These are phyloP conservation scores for Circinella umbellata DNA, from an alignment of 371 early-diverging fungal species.

Conservation along the genomic window DNA sequence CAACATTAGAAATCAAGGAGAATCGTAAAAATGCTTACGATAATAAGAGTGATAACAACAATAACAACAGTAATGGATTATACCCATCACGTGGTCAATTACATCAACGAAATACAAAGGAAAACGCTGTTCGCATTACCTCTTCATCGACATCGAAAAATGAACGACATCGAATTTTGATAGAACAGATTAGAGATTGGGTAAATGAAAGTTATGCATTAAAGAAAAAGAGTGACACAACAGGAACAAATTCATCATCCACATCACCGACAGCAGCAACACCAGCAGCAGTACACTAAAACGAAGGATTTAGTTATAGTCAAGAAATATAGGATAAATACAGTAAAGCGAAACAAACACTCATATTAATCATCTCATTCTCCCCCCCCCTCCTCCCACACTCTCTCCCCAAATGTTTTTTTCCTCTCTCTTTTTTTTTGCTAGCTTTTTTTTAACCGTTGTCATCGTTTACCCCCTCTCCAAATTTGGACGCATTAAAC, in stretches of 20 bases:
- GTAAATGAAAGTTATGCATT: constrained; percentile 30
- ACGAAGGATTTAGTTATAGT: too few species aligned
- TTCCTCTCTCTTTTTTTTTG: not conserved
- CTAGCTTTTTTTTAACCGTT: not conserved
- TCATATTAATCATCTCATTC: too few species aligned
- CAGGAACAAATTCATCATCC: too few species aligned
- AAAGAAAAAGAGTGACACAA: constrained; percentile 10
- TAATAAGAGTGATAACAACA: not conserved
- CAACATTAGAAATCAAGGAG: constrained; percentile 13
- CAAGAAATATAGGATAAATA: too few species aligned
- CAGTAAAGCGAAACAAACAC: too few species aligned
- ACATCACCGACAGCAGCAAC: not conserved
- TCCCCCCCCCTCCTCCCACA: too few species aligned
- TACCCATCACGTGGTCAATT: not conserved
- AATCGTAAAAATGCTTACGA: not conserved
- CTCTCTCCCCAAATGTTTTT: too few species aligned
- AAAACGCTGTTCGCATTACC: not conserved
- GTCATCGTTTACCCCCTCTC: constrained; percentile 18
- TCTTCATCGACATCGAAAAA: constrained; percentile 11
- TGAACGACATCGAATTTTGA: constrained; percentile 24
- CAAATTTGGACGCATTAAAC: constrained; percentile 17
- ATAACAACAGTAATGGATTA: not conserved
- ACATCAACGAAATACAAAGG: not conserved
- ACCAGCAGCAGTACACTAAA: not conserved
- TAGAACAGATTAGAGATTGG: constrained; percentile 26